phyloP scores from a whole-genome alignment of 164 flowering plant species.

The Magnolia sinica region DNA sequence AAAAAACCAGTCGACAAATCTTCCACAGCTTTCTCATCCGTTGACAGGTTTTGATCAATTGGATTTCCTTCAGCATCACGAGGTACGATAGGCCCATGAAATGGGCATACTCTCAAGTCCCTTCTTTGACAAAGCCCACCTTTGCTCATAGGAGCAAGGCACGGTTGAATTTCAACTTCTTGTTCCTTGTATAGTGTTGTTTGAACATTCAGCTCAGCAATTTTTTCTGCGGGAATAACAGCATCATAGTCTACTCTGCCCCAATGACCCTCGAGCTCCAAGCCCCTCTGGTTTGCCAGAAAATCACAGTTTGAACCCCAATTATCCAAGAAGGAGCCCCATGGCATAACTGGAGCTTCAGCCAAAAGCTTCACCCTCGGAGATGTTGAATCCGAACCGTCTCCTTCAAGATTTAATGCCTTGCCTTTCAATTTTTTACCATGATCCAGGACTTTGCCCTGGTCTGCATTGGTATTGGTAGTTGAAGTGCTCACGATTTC shows the following conservation, averaged over 20 bases:
- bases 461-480: conserved; percentile 16
- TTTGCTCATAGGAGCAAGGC: conserved; percentile 72
- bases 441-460: conserved; percentile 14
- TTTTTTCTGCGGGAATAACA: conserved; percentile 75
- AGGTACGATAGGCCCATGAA: conserved; percentile 81
- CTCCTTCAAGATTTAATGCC: conserved; percentile 8
- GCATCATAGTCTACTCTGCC: conserved; percentile 91
- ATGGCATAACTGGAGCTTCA: conserved; percentile 72
- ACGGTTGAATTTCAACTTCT: conserved; percentile 56
- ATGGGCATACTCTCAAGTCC: conserved; percentile 81
- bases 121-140: conserved; percentile 83
- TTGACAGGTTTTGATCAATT: conserved; percentile 24
- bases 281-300: conserved; percentile 81
- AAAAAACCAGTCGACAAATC: background rate
- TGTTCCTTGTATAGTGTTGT: conserved; percentile 66
- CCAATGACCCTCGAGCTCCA: conserved; percentile 88
- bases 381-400: conserved; percentile 27
- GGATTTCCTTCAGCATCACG: conserved; percentile 78
- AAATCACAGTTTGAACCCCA: conserved; percentile 69
- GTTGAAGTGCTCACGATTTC: conserved; percentile 19
- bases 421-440: conserved; percentile 19
- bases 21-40: conserved; percentile 16
- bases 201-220: conserved; percentile 71
- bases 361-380: conserved; percentile 49
- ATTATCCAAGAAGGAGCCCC: conserved; percentile 68